Percentiles rank a stretch among this genome's conserved stretches.
Evolutionary conservation across 805 yeast species (phyloP).

Genomic region (Candida insectalens): DNA sequence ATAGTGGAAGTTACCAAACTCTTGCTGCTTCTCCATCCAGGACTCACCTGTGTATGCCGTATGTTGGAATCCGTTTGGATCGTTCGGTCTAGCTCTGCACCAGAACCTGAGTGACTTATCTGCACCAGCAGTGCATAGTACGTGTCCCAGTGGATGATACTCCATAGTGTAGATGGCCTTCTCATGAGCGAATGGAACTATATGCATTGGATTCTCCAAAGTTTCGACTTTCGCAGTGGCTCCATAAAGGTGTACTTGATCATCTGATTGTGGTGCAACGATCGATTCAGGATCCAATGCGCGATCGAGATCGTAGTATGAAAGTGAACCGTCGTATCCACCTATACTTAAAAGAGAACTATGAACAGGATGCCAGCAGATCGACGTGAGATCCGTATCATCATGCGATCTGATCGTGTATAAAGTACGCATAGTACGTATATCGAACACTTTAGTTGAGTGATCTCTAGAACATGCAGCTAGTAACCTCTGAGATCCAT

Average conservation of each 20-base stretch:
- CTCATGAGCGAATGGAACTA: conserved; percentile 89
- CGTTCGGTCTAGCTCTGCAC: conserved; percentile 89
- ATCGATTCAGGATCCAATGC: conserved; percentile 24
- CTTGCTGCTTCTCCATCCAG: conserved; percentile 19
- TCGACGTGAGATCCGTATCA: conserved; percentile 75
- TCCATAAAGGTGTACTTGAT: no score
- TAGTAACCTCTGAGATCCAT: conserved; percentile 60
- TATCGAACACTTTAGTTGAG: conserved; percentile 79
- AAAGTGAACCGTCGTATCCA: conserved; percentile 80
- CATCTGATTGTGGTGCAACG: background rate
- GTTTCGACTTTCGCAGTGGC: conserved; percentile 3
- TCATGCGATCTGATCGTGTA: conserved; percentile 58
- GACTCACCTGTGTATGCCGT: conserved; percentile 55
- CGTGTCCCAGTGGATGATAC: conserved; percentile 91
- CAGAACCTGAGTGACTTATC: conserved; percentile 91
- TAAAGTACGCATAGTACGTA: conserved; percentile 74
- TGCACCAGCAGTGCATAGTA: conserved; percentile 85
- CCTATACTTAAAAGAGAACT: conserved; percentile 74
- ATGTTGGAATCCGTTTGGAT: conserved; percentile 72
- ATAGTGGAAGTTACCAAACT: conserved; percentile 1
- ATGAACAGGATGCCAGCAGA: conserved; percentile 91
- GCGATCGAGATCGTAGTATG: conserved; percentile 60
- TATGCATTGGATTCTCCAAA: conserved; percentile 26
- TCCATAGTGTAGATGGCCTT: conserved; percentile 84
- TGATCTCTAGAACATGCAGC: conserved; percentile 88